Percentiles rank a stretch among this genome's conserved stretches.
Conservation (phyloP, 192 early-diverging fungal genomes). For the Allomyces macrogynus region DNA sequence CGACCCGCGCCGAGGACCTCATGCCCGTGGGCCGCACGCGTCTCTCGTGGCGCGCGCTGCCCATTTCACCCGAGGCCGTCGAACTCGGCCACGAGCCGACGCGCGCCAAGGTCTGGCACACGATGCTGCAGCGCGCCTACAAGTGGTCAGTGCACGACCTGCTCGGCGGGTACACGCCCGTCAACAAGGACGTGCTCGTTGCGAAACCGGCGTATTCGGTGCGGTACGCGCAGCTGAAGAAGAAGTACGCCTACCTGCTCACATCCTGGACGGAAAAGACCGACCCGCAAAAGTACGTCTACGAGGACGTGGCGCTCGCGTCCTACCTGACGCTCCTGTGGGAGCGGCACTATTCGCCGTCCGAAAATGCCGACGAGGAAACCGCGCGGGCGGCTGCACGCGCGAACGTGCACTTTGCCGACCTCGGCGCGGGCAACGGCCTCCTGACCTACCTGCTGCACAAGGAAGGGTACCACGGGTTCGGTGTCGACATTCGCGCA, state of each 20-base stretch:
- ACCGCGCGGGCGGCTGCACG: neutral
- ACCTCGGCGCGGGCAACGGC: constrained; percentile 75
- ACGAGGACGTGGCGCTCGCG: constrained; percentile 72
- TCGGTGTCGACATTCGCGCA: constrained; percentile 48
- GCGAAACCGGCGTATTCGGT: constrained; percentile 40
- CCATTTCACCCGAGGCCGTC: neutral
- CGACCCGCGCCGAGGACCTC: neutral
- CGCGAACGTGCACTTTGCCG: constrained; percentile 30
- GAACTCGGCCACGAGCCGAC: neutral
- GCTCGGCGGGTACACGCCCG: constrained; percentile 19
- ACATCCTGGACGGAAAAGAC: constrained; percentile 62
- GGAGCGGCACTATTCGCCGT: constrained; percentile 10
- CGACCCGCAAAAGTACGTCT: constrained; percentile 64
- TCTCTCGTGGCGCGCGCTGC: too few relatives aligned
- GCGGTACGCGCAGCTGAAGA: constrained; percentile 46
- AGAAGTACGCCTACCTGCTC: constrained; percentile 45
- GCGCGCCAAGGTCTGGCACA: too few relatives aligned
- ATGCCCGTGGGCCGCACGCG: too few relatives aligned
- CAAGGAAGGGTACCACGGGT: constrained; percentile 46
- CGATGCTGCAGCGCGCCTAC: neutral
- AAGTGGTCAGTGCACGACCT: neutral
- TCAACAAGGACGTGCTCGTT: constrained; percentile 46
- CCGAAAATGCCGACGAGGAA: neutral
- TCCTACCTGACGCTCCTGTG: constrained; percentile 61
- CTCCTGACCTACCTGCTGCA: constrained; percentile 50